Conservation (phyloP, 192 early-diverging fungal species). For the Diversispora epigaea region DNA sequence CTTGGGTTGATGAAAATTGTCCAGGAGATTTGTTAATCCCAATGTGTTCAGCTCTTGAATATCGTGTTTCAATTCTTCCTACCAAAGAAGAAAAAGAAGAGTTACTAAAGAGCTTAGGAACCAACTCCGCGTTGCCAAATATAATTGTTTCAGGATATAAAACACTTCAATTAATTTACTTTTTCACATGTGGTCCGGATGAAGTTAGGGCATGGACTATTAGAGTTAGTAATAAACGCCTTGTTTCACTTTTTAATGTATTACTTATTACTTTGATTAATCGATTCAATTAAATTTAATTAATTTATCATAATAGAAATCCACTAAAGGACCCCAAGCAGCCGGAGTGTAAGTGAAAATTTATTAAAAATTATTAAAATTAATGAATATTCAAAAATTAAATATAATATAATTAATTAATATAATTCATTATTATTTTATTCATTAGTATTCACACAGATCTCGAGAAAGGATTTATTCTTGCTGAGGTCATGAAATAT, state of each 20-base stretch:
- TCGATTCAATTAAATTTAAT: background rate
- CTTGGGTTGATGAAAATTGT: conserved; percentile 90
- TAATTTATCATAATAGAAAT: conserved; percentile 22
- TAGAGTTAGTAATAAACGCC: conserved; percentile 26
- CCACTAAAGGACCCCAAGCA: conserved; percentile 41
- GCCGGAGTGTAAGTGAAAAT: conserved; percentile 23
- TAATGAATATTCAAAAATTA: too few relatives aligned
- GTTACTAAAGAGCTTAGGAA: conserved; percentile 64
- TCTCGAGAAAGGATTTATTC: conserved; percentile 86
- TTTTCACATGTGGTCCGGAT: conserved; percentile 88
- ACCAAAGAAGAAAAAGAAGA: conserved; percentile 56
- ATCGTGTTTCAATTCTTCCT: conserved; percentile 33
- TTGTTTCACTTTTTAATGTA: too few relatives aligned
- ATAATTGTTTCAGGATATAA: conserved; percentile 92
- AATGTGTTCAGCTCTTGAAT: conserved; percentile 82
- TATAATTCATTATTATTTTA: too few relatives aligned
- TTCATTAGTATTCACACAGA: conserved; percentile 82
- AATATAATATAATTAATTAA: too few relatives aligned
- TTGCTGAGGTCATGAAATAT: conserved; percentile 90
- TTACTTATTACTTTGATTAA: background rate
- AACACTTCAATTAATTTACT: conserved; percentile 86
- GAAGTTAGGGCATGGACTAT: conserved; percentile 96
- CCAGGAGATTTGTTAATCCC: conserved; percentile 89
- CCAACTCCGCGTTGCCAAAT: conserved; percentile 77
- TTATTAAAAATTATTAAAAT: too few relatives aligned